Percentiles rank a stretch among this genome's conserved stretches.
phyloP scores from a whole-genome alignment of 768 basidiomycete species.

The Rhodotorula babjevae region DNA sequence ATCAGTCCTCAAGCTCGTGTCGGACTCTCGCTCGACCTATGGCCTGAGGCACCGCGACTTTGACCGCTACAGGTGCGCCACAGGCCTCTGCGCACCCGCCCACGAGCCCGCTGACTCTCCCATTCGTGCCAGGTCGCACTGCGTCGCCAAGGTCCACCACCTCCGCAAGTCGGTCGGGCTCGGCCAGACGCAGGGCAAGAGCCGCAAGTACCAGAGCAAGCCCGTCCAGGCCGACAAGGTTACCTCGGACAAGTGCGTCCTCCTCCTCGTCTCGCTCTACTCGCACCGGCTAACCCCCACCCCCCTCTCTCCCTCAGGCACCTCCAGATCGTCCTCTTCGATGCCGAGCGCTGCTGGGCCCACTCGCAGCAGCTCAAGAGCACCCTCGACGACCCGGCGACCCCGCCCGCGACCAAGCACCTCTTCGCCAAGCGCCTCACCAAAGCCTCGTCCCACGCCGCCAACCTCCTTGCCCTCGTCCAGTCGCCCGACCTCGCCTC shows the following conservation, averaged over 20 bases:
- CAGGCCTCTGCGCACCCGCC: not conserved
- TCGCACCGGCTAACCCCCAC: not conserved
- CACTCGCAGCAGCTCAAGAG: slow-evolving; percentile 74
- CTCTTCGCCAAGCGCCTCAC: slow-evolving; percentile 70
- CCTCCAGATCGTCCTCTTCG: slow-evolving; percentile 76
- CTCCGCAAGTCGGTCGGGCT: slow-evolving; percentile 75
- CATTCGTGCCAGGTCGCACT: slow-evolving; percentile 82
- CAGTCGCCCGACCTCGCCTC: slow-evolving; percentile 55
- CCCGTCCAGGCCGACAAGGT: slow-evolving; percentile 62
- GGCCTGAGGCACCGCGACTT: slow-evolving; percentile 87
- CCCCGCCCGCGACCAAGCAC: slow-evolving; percentile 61
- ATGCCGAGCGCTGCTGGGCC: slow-evolving; percentile 87
- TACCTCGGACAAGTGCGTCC: slow-evolving; percentile 75
- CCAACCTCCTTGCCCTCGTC: slow-evolving; percentile 69
- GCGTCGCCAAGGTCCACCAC: slow-evolving; percentile 81
- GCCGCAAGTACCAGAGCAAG: slow-evolving; percentile 80
- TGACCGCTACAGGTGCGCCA: slow-evolving; percentile 67
- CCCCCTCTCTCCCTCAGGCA: slow-evolving; percentile 13
- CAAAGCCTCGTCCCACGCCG: slow-evolving; percentile 71
- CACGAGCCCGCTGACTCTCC: not conserved
- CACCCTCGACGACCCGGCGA: slow-evolving; percentile 54
- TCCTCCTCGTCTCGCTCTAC: slow-evolving; percentile 14
- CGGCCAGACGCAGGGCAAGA: slow-evolving; percentile 68
- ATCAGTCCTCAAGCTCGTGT: slow-evolving; percentile 38
- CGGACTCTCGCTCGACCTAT: slow-evolving; percentile 84